Percentiles rank a stretch among this genome's conserved stretches.
phyloP scores from a whole-genome alignment of 1,139 yeast genomes.

The Yamadazyma diddensiae region DNA sequence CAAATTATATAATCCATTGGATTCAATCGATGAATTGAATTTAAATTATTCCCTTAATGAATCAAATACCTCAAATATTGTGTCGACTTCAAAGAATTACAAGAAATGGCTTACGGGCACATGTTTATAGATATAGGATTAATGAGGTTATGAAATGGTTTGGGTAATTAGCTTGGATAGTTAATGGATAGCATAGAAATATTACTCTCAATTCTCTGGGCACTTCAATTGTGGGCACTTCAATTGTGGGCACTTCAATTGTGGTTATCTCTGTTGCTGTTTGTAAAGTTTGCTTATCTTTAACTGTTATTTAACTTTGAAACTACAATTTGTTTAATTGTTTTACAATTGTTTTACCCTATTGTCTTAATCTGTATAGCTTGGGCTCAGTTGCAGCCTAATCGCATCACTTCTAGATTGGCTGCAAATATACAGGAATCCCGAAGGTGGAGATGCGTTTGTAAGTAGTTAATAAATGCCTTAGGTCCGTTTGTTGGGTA shows the following conservation, averaged over 20 bases:
- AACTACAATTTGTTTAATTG: too few relatives aligned
- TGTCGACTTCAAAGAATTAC: constrained; percentile 37
- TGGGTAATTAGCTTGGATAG: constrained; percentile 1
- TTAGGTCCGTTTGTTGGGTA: neutral
- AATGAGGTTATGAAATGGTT: neutral
- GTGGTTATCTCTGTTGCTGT: too few relatives aligned
- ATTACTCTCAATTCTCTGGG: neutral
- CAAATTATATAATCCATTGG: constrained; percentile 10
- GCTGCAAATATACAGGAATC: neutral
- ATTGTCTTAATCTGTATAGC: too few relatives aligned
- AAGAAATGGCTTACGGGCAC: constrained; percentile 41
- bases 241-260: too few relatives aligned
- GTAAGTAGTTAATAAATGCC: neutral
- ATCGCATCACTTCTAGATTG: too few relatives aligned
- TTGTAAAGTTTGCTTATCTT: too few relatives aligned
- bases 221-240: too few relatives aligned
- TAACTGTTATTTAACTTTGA: too few relatives aligned
- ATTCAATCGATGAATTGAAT: constrained; percentile 14
- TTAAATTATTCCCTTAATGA: constrained; percentile 10
- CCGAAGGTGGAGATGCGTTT: neutral
- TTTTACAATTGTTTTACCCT: too few relatives aligned
- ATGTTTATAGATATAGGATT: constrained; percentile 6
- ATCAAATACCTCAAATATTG: constrained; percentile 8
- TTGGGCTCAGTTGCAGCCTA: too few relatives aligned
- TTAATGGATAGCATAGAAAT: constrained; percentile 1